Evolutionary conservation across 768 basidiomycete species (phyloP), one percentile per base, ranked within the genome.

Genomic region (Boletus pseudo-olivaceus): DNA sequence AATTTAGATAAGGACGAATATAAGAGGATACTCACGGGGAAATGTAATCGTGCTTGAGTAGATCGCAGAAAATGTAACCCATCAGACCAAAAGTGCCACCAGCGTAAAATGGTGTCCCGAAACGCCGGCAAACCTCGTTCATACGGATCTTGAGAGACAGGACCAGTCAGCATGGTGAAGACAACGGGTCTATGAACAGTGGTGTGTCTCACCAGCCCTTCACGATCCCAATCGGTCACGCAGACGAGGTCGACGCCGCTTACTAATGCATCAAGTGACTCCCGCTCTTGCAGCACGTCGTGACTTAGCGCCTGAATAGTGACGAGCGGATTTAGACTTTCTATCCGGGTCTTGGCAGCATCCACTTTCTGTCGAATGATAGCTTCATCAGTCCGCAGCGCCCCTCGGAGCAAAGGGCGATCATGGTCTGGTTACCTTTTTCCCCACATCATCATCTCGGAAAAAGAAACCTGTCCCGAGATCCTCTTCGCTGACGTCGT

Each of bases 11-110:
- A 47, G 43, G 44, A 44, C 53, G 7, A 53, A 27, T 30, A 45
- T n/a, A 37, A 26, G 26, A 42, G 35, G 45, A 37, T 38, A 70
- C 94, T 73, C 73, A 95, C 96, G 87, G 82, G 43, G 85, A 75
- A 57, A 97, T 83, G 69, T 88, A 93, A 57, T 93, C 86, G 64
- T 97, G 96, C 51, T 82, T 78, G 53, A 94, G 76, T 51, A 99
- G 78, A 68, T 98, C 95, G 58, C 92, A 93, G 67, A 98, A 97
- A 64, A 97, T 92, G 72, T 93, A 99, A 15, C 96, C 96, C 43
- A 85, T 75, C 55, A 95, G 76, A 20, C 96, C 96, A 67, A 93
- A 95, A 15, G 89, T 87, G 11, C 91, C 91, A 1, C 94, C 94
- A n/a, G 87, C 84, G 63, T 97, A 98, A 68, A 98, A 87, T 7